Evolutionary conservation across 208 protist species (phyloP).

Genomic region (Leishmania aethiopica): DNA sequence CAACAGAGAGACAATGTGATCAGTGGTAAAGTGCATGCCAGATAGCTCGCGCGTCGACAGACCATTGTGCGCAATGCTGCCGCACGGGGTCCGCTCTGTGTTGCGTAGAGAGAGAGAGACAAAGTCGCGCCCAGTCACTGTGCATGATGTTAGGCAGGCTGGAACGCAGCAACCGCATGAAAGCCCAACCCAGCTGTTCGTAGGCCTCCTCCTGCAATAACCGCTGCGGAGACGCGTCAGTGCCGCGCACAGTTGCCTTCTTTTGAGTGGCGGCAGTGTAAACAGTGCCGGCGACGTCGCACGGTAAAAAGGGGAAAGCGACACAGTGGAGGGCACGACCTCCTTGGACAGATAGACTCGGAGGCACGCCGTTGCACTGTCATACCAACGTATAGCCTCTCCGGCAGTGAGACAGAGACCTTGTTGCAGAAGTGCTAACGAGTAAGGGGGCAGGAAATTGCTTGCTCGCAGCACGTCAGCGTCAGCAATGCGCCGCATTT

Average conservation of each 20-base stretch:
- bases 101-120: slow-evolving; percentile 40
- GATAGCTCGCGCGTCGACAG: background rate
- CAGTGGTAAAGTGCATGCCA: slow-evolving; percentile 18
- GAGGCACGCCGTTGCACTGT: background rate
- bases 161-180: slow-evolving; percentile 44
- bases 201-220: slow-evolving; percentile 12
- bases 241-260: slow-evolving; percentile 19
- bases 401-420: slow-evolving; percentile 11
- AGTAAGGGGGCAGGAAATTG: slow-evolving; percentile 34
- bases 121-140: slow-evolving; percentile 54
- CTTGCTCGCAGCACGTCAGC: slow-evolving; percentile 37
- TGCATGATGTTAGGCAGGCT: slow-evolving; percentile 46
- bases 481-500: slow-evolving; percentile 39
- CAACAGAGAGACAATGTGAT: slow-evolving; percentile 17
- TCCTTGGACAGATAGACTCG: slow-evolving; percentile 6
- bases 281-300: slow-evolving; percentile 49
- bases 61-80: slow-evolving; percentile 15
- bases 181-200: slow-evolving; percentile 44
- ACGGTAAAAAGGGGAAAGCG: slow-evolving; percentile 41
- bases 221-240: background rate
- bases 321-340: slow-evolving; percentile 35
- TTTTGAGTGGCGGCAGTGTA: slow-evolving; percentile 29
- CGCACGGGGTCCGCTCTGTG: slow-evolving; percentile 47
- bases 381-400: slow-evolving; percentile 9
- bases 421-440: background rate